Evolutionary conservation across 2,329 filamentous ascomycete genomes (phyloP).

Genomic region (Penicillium sp.): DNA sequence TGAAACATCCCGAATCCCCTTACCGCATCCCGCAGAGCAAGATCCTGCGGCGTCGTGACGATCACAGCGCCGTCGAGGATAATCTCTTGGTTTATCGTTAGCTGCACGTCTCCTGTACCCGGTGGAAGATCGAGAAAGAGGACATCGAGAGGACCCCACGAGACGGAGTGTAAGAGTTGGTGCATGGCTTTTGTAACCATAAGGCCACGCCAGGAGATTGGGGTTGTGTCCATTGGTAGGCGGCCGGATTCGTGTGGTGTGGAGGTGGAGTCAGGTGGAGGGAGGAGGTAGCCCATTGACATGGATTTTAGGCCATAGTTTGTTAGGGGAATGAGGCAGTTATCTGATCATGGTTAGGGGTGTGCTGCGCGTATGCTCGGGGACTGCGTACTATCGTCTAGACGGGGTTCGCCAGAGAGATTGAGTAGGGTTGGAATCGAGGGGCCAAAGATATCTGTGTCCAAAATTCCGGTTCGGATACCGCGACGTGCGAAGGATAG

Average conservation of each 20-base stretch:
- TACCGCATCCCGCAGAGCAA: conserved; percentile 88
- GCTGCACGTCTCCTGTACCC: conserved; percentile 91
- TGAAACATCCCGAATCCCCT: conserved; percentile 93
- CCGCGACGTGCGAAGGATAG: conserved; percentile 83
- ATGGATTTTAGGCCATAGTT: conserved; percentile 98
- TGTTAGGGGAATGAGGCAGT: conserved; percentile 77
- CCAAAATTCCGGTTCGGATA: conserved; percentile 82
- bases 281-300: conserved; percentile 75
- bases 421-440: conserved; percentile 90
- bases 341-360: conserved; percentile 31
- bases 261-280: conserved; percentile 9
- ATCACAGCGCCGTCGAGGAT: conserved; percentile 83
- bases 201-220: conserved; percentile 91
- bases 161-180: conserved; percentile 91
- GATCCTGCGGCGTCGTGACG: conserved; percentile 90
- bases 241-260: conserved; percentile 28
- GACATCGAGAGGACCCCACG: conserved; percentile 88
- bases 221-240: conserved; percentile 59
- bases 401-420: conserved; percentile 75
- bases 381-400: conserved; percentile 67
- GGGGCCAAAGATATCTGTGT: conserved; percentile 96
- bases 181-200: conserved; percentile 99
- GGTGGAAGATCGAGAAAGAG: conserved; percentile 90
- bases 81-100: conserved; percentile 96
- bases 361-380: background rate